These are phyloP conservation scores for Colletotrichum shisoi DNA, from an alignment of 2,329 filamentous ascomycete genomes.

Conservation along the genomic window DNA sequence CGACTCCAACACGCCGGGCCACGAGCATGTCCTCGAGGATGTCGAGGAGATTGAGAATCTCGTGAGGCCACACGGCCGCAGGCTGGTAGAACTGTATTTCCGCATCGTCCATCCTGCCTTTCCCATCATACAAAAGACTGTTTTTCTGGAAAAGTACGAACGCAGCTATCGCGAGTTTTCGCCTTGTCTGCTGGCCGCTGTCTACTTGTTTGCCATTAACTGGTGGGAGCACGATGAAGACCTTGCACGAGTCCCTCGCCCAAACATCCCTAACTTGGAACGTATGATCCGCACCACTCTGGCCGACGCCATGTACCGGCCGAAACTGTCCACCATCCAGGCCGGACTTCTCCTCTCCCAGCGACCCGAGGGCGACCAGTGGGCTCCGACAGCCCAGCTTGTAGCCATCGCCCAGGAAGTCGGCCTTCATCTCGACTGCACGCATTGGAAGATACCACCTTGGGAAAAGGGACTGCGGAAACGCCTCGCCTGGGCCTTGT, in stretches of 20 bases:
- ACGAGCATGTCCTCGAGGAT: conserved; percentile 74
- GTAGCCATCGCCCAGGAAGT: conserved; percentile 88
- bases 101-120: conserved; percentile 80
- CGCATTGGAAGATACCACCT: conserved; percentile 82
- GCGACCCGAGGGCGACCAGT: conserved; percentile 78
- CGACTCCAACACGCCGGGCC: conserved; percentile 74
- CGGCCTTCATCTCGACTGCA: conserved; percentile 87
- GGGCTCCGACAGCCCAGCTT: conserved; percentile 85
- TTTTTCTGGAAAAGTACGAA: conserved; percentile 81
- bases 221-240: conserved; percentile 82
- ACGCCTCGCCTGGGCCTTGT: conserved; percentile 86
- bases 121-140: conserved; percentile 81
- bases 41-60: conserved; percentile 76
- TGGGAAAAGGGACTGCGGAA: conserved; percentile 89
- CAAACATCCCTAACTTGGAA: conserved; percentile 78
- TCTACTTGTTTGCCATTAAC: conserved; percentile 85
- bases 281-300: conserved; percentile 76
- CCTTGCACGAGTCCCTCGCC: conserved; percentile 69
- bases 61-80: conserved; percentile 78
- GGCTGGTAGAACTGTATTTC: conserved; percentile 82
- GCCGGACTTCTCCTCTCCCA: conserved; percentile 79
- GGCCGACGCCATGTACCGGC: conserved; percentile 78
- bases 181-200: conserved; percentile 77
- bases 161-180: conserved; percentile 77
- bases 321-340: conserved; percentile 82